These are phyloP conservation scores for Cordyceps cicadae DNA, from an alignment of 2,329 filamentous ascomycete species.

Conservation along the genomic window DNA sequence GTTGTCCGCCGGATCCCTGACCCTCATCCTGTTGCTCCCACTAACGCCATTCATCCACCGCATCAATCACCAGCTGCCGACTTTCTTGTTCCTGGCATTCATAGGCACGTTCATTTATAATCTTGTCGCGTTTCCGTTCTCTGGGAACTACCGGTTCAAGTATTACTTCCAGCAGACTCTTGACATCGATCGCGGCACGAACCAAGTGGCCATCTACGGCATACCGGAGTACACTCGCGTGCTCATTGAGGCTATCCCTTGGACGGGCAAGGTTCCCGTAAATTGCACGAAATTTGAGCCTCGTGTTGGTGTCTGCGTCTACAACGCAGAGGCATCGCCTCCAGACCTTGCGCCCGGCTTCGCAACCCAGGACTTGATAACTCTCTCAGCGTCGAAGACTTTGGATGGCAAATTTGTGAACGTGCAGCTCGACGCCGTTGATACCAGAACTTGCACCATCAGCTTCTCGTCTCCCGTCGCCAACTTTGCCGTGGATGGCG, in stretches of 20 bases:
- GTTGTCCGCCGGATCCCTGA: conserved; percentile 57
- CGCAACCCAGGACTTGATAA: conserved; percentile 49
- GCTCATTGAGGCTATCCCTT: conserved; percentile 63
- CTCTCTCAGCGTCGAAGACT: conserved; percentile 37
- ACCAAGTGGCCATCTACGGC: conserved; percentile 61
- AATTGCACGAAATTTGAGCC: conserved; percentile 47
- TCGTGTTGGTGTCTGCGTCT: conserved; percentile 51
- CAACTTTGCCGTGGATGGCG: conserved; percentile 55
- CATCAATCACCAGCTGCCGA: conserved; percentile 72
- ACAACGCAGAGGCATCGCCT: conserved; percentile 50
- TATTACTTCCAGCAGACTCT: conserved; percentile 78
- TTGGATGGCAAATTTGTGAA: conserved; percentile 41
- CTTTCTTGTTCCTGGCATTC: conserved; percentile 66
- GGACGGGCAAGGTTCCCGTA: conserved; percentile 51
- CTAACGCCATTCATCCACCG: conserved; percentile 79
- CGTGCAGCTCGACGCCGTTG: conserved; percentile 59
- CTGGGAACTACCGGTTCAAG: conserved; percentile 69
- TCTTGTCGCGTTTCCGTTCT: conserved; percentile 81
- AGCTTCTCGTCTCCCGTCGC: conserved; percentile 61
- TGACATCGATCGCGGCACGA: conserved; percentile 64
- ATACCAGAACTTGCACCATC: conserved; percentile 73
- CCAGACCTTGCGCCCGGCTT: conserved; percentile 52
- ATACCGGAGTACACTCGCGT: conserved; percentile 57
- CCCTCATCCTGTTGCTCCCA: conserved; percentile 66
- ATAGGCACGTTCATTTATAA: conserved; percentile 76